A percentile compares a stretch with the other conserved stretches of the same genome.
phyloP scores from a whole-genome alignment of 257 asterid species.

The Petrea volubilis region DNA sequence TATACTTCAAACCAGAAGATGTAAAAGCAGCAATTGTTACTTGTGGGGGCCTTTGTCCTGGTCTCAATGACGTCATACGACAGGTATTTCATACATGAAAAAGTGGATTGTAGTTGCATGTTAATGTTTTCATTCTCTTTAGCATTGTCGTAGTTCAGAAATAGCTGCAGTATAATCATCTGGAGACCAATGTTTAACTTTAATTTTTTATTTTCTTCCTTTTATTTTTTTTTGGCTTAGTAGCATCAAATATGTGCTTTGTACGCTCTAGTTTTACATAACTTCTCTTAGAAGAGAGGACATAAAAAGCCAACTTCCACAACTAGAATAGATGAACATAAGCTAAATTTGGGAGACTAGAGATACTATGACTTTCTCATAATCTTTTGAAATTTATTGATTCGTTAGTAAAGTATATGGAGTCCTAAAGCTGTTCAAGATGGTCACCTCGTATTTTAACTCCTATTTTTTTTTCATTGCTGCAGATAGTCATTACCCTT shows the following conservation, averaged over 20 bases:
- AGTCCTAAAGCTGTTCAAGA: neutral
- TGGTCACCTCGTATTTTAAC: slow-evolving; percentile 4
- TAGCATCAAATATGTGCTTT: neutral
- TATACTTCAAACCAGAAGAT: slow-evolving; percentile 81
- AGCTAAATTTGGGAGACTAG: neutral
- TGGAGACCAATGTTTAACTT: neutral
- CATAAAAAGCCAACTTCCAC: no score
- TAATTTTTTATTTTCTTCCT: no score
- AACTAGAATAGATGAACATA: slow-evolving; percentile 8
- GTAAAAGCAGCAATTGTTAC: slow-evolving; percentile 94
- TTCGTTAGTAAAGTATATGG: neutral
- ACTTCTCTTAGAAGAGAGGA: neutral
- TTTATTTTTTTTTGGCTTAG: neutral
- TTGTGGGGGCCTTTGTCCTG: slow-evolving; percentile 98
- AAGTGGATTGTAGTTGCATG: neutral
- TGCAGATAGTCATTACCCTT: slow-evolving; percentile 87
- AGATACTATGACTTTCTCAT: no score
- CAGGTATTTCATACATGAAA: slow-evolving; percentile 51
- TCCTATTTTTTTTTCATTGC: slow-evolving; percentile 22
- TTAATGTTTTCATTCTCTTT: neutral
- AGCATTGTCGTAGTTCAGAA: neutral
- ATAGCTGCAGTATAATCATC: neutral
- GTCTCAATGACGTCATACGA: slow-evolving; percentile 89
- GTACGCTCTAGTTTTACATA: neutral
- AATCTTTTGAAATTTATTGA: slow-evolving; percentile 3